phyloP scores from a whole-genome alignment of 371 early-diverging fungal genomes.

The Nematocida displodere region DNA sequence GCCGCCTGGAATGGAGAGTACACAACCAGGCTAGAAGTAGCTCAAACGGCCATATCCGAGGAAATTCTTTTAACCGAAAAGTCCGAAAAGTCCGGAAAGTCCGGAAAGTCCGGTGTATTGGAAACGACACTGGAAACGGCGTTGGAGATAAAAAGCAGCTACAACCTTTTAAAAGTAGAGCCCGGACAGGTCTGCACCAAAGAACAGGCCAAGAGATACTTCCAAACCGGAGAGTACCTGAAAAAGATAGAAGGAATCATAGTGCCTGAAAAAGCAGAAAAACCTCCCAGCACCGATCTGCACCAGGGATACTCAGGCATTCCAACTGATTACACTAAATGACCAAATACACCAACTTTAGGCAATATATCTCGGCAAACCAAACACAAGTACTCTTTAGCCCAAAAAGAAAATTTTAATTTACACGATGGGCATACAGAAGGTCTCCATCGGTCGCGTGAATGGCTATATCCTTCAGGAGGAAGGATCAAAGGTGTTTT shows the following conservation, averaged over 20 bases:
- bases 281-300: background rate
- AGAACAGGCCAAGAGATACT: slow-evolving; percentile 37
- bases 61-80: background rate
- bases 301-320: slow-evolving; percentile 21
- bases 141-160: background rate
- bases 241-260: slow-evolving; percentile 2
- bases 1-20: slow-evolving; percentile 21
- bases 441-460: background rate
- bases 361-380: too few relatives aligned
- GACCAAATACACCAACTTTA: too few relatives aligned
- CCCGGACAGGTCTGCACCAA: slow-evolving; percentile 26
- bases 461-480: slow-evolving; percentile 23
- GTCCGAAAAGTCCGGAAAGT: background rate
- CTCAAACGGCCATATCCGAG: background rate
- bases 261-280: slow-evolving; percentile 1
- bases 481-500: slow-evolving; percentile 10
- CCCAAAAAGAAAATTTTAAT: slow-evolving; percentile 26
- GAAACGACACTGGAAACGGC: background rate
- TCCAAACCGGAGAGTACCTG: slow-evolving; percentile 40
- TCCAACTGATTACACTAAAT: slow-evolving; percentile 10
- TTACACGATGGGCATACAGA: slow-evolving; percentile 33
- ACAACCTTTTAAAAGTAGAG: slow-evolving; percentile 2
- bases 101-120: background rate
- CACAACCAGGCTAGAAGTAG: slow-evolving; percentile 22
- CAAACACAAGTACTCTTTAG: too few relatives aligned